Evolutionary conservation across 768 basidiomycete species (phyloP), one percentile per base, ranked within the genome.

Genomic region (Cystofilobasidium capitatum): DNA sequence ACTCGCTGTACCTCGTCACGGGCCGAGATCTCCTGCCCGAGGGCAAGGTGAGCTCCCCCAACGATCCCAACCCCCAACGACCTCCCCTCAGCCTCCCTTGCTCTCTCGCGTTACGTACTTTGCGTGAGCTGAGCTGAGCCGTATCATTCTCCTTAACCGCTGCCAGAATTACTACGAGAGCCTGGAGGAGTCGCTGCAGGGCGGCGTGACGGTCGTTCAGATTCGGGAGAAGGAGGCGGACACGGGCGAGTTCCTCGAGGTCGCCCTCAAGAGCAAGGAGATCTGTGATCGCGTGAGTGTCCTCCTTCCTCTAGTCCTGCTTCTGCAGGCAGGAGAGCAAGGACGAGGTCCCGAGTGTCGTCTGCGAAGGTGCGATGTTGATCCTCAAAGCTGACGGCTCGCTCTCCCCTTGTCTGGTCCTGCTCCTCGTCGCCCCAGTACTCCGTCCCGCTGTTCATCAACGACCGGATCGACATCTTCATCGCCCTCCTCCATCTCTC

Each of bases 131-230:
- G 31, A 54, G 10, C 51, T 54, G 51, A 54, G 9, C n/a, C 9
- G 20, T 20, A 42, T 9, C 24, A 13, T 31, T 31, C 33, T 36
- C 22, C 33, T 35, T 24, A n/a, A 26, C 2, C 37, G 58, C 65
- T 66, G 58, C 71, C 72, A 90, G 85, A 80, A 83, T 69, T 91
- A 88, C 78, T 80, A 83, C 51, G 80, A 86, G 72, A 85, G 82
- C 39, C 80, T 94, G 61, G 62, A 45, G 29, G 64, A 91, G 89
- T 81, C 91, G 2, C 79, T 94, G 20, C 79, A 84, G 74, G 92
- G 92, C 13, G 92, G 91, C 2, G 91, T 94, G 0, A 91, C 90
- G 1, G 74, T 93, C 57, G 89, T 96, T 6, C 93, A 96, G 77
- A 81, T 94, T 22, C 82, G 91, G 42, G 93, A 97, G 77, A 97